Base-by-base conservation (phyloP, 1,284 basidiomycete genomes). In the Microbotryum silenes-acaulis region DNA sequence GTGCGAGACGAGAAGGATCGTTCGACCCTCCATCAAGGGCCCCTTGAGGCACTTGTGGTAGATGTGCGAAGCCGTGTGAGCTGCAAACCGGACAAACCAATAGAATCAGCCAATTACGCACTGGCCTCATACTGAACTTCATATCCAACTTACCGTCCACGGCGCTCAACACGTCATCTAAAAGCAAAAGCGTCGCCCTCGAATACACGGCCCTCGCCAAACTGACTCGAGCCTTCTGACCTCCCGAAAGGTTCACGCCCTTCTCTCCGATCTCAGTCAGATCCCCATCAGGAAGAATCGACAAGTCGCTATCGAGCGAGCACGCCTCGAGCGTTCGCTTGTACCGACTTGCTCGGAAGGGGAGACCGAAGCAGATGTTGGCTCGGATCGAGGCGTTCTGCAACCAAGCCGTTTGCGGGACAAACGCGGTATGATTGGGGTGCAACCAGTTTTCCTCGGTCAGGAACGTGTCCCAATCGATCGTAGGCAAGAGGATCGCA, bases 201-300 rank as follows among this genome's bases (percentile, higher is more conserved):
- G 89, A 93, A 76, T 97, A 98, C 29, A 97, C 85, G 1, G 94
- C 93, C 60, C 94, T 85, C 25, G 93, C 93, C 9, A 94, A 80
- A 0, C 89, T 86, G 51, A 90, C 89, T 78, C 94, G 81, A 42
- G 91, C 91, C 72, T 97, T 97, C 74, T 98, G 94, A 31, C 94
- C 94, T 60, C 94, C 94, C 25, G 88, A 91, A 37, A 94, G 77
- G 74, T 91, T 92, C 23, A 91, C 83, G 16, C 65, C 50, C 74
- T 74, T 66, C 77, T 92, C 89, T 29, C 89, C 90, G 61, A 92
- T 91, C 74, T 93, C 89, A 0, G 91, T 89, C 73, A 89, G 83
- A 71, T 97, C 93, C 5, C 92, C 91, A 72, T 96, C 92, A 75
- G 97, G 93, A 29, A 97, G 79, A 59, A 97, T 92, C 60, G 86